Evolutionary conservation across 441 rosid genomes (phyloP).

Genomic region (Aleurites moluccanus): DNA sequence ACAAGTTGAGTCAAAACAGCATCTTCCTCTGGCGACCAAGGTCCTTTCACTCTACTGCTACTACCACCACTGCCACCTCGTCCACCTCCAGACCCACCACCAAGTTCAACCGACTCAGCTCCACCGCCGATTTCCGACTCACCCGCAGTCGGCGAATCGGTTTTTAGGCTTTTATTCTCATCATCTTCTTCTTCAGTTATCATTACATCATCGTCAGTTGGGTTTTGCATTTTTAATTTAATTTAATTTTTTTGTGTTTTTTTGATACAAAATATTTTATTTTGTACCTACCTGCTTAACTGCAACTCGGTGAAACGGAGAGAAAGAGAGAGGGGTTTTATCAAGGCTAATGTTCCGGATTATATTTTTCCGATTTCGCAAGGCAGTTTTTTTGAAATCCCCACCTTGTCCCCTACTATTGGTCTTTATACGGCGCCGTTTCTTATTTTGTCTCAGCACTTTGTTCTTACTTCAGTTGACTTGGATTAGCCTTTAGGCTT

Average conservation of each 20-base stretch:
- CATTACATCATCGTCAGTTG: slow-evolving; percentile 19
- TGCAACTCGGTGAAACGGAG: slow-evolving; percentile 38
- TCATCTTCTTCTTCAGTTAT: slow-evolving; percentile 33
- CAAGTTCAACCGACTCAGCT: slow-evolving; percentile 30
- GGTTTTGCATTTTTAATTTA: slow-evolving; percentile 22
- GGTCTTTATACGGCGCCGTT: slow-evolving; percentile 14
- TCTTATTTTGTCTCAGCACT: neutral
- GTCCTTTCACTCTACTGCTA: slow-evolving; percentile 60
- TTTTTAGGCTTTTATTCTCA: neutral
- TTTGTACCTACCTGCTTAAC: slow-evolving; percentile 48
- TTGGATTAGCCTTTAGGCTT: neutral
- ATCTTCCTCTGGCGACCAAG: slow-evolving; percentile 95
- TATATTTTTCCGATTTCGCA: slow-evolving; percentile 25
- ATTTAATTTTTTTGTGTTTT: neutral
- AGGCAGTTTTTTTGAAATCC: slow-evolving; percentile 25
- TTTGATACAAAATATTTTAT: neutral
- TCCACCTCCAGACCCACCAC: slow-evolving; percentile 26
- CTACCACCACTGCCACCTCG: slow-evolving; percentile 19
- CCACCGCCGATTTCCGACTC: slow-evolving; percentile 21
- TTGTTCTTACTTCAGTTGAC: slow-evolving; percentile 20
- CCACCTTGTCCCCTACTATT: slow-evolving; percentile 24
- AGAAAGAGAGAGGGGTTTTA: neutral
- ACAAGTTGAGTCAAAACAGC: slow-evolving; percentile 60
- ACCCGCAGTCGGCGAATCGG: slow-evolving; percentile 17
- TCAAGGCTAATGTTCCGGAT: slow-evolving; percentile 34